Conservation (phyloP, 305 asterid genomes). For the Ruellia speciosa region DNA sequence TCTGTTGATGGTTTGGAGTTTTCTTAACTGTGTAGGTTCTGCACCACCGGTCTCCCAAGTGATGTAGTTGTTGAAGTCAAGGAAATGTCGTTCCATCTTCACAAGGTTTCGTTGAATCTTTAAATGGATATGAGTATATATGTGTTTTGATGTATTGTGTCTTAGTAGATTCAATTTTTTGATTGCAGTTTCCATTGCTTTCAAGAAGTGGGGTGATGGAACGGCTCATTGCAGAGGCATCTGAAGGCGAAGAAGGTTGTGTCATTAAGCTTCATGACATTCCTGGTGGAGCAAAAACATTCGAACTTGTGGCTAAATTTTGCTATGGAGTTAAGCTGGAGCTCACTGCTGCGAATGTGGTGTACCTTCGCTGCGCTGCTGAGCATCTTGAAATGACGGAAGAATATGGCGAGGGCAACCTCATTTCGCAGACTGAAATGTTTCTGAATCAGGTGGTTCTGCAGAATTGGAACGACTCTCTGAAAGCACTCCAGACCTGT, state of each 20-base stretch:
- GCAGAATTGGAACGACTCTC: slow-evolving; percentile 76
- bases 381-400: slow-evolving; percentile 89
- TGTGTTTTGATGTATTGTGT: neutral
- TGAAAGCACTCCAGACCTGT: slow-evolving; percentile 76
- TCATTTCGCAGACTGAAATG: slow-evolving; percentile 61
- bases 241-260: slow-evolving; percentile 55
- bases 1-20: slow-evolving; percentile 6
- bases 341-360: slow-evolving; percentile 83
- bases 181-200: slow-evolving; percentile 82
- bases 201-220: slow-evolving; percentile 94
- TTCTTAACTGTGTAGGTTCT: slow-evolving; percentile 51
- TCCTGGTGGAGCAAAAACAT: slow-evolving; percentile 86
- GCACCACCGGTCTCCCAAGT: slow-evolving; percentile 92
- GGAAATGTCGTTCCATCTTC: slow-evolving; percentile 94
- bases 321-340: slow-evolving; percentile 93
- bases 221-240: slow-evolving; percentile 64
- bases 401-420: slow-evolving; percentile 83
- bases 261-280: slow-evolving; percentile 44
- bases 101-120: slow-evolving; percentile 47
- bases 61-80: slow-evolving; percentile 86
- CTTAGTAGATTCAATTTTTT: slow-evolving; percentile 10
- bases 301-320: slow-evolving; percentile 83
- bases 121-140: slow-evolving; percentile 2
- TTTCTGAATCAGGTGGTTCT: slow-evolving; percentile 77
- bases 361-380: slow-evolving; percentile 73